A percentile compares a stretch with the other conserved stretches of the same genome.
phyloP scores from a whole-genome alignment of 2,329 filamentous ascomycete genomes.

The Hypoxylon sp. region DNA sequence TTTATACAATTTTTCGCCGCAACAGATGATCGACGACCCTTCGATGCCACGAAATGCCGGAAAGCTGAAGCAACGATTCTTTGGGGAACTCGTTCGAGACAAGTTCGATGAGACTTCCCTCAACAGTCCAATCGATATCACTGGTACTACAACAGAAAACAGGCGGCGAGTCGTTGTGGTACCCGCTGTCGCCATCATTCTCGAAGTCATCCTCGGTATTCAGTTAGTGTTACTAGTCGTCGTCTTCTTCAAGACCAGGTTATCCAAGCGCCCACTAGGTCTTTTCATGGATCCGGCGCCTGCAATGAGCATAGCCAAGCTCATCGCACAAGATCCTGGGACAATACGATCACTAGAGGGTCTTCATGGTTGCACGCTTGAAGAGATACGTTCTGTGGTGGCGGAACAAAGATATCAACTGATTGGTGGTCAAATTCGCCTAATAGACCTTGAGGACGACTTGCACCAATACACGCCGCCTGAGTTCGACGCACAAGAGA shows the following conservation, averaged over 20 bases:
- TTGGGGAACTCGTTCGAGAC: conserved; percentile 31
- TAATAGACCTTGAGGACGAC: conserved; percentile 16
- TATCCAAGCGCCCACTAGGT: conserved; percentile 33
- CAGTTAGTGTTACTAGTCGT: conserved; percentile 23
- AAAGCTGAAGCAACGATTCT: conserved; percentile 31
- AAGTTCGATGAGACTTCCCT: conserved; percentile 23
- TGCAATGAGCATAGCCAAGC: conserved; percentile 28
- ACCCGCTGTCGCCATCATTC: conserved; percentile 29
- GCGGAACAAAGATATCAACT: conserved; percentile 19
- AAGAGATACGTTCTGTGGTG: conserved; percentile 19
- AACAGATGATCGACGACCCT: conserved; percentile 15
- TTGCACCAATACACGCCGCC: background rate
- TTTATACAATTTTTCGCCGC: conserved; percentile 24
- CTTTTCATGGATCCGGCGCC: conserved; percentile 32
- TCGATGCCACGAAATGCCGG: conserved; percentile 12
- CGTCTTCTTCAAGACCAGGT: conserved; percentile 30
- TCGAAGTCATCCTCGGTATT: conserved; percentile 32
- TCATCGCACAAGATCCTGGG: conserved; percentile 27
- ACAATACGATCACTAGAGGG: conserved; percentile 19
- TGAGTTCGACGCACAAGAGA: background rate
- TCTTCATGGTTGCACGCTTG: conserved; percentile 8
- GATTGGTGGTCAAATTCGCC: conserved; percentile 4
- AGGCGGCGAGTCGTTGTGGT: conserved; percentile 36
- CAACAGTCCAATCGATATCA: background rate
- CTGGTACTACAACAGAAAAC: conserved; percentile 13